phyloP scores from a whole-genome alignment of 2,329 filamentous ascomycete species.

The Colletotrichum sp. region DNA sequence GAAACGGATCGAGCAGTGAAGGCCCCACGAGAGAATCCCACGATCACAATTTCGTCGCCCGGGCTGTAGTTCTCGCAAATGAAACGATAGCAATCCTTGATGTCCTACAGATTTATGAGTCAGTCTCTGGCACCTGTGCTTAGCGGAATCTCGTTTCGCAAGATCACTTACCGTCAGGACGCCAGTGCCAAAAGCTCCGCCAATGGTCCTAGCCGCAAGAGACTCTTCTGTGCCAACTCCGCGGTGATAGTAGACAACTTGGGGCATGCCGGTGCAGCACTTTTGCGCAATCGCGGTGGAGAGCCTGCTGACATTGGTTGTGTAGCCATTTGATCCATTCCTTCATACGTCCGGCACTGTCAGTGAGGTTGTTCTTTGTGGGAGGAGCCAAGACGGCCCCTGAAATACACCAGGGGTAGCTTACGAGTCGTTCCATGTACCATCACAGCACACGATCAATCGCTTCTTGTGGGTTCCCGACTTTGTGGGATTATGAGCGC shows the following conservation, averaged over 20 bases:
- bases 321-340: not conserved
- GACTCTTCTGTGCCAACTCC: conserved; percentile 34
- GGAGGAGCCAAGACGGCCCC: rapidly evolving
- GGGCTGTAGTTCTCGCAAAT: conserved; percentile 38
- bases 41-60: conserved; percentile 37
- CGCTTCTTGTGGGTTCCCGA: conserved; percentile 22
- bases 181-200: conserved; percentile 29
- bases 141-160: not conserved
- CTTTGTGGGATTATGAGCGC: not conserved
- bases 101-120: conserved; percentile 18
- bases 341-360: not conserved
- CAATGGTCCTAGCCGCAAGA: conserved; percentile 23
- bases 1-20: conserved; percentile 40
- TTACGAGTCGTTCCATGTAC: conserved; percentile 37
- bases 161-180: conserved; percentile 19
- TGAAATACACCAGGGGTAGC: not conserved
- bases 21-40: conserved; percentile 41
- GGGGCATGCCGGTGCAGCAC: conserved; percentile 32
- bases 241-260: conserved; percentile 41
- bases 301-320: conserved; percentile 38
- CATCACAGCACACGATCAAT: conserved; percentile 40
- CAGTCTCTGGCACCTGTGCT: not conserved
- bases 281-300: conserved; percentile 33
- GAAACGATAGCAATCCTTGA: conserved; percentile 40
- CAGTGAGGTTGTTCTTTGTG: not conserved